Percentiles rank a stretch among this genome's conserved stretches.
Conservation (phyloP, 1,139 yeast genomes). For the Meyerozyma athensensis region DNA sequence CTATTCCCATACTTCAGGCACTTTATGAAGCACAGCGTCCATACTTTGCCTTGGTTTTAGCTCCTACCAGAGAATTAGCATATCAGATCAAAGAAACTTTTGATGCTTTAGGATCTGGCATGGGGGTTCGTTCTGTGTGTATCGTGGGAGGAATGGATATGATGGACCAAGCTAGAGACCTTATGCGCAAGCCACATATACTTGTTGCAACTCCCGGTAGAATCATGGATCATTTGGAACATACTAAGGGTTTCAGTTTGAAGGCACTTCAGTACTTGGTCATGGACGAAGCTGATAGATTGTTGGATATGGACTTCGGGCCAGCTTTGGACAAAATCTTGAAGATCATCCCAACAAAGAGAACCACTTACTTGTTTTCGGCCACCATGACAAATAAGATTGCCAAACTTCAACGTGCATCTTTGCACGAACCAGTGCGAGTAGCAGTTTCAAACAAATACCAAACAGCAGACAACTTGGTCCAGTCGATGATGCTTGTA, state of each 20-base stretch:
- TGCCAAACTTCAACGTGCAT: conserved; percentile 91
- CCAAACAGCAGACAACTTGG: conserved; percentile 87
- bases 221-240: conserved; percentile 89
- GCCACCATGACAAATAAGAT: conserved; percentile 97
- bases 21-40: conserved; percentile 87
- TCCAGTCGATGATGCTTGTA: conserved; percentile 85
- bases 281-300: conserved; percentile 96
- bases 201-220: conserved; percentile 93
- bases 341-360: conserved; percentile 75
- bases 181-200: conserved; percentile 90
- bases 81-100: conserved; percentile 94
- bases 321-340: conserved; percentile 87
- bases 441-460: conserved; percentile 87
- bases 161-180: conserved; percentile 95
- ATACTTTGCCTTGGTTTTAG: conserved; percentile 81
- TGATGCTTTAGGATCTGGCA: conserved; percentile 83
- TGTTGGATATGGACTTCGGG: conserved; percentile 94
- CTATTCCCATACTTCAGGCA: conserved; percentile 85
- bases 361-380: conserved; percentile 85
- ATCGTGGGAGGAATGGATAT: conserved; percentile 98
- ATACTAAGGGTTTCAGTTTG: conserved; percentile 86
- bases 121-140: conserved; percentile 86
- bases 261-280: conserved; percentile 78
- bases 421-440: conserved; percentile 81
- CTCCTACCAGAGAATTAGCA: conserved; percentile 97